Evolutionary conservation across 305 asterid species (phyloP), one percentile per base, ranked within the genome.

Genomic region (Rubia peregrina): DNA sequence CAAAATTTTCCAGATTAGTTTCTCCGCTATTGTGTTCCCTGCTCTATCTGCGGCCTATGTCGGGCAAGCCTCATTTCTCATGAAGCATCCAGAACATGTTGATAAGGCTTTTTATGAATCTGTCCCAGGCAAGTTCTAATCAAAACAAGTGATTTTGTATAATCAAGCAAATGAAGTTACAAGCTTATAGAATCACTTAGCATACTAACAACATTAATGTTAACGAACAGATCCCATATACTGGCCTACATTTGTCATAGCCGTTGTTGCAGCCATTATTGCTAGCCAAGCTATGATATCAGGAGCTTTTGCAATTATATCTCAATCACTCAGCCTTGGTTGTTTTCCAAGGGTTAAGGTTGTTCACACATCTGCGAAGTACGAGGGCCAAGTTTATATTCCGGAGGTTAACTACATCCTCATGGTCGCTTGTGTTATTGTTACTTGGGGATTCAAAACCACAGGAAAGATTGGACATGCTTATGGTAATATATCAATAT

Each of bases 251-350:
- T 90, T 90, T 57, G 92, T 88, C 4, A 83, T 88, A 61, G 97
- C 97, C 9, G 80, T 74, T 8, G 85, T 77, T 3, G 92, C 97
- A 4, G 96, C 97, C 2, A 78, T 90, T 60, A 90, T 90, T 22
- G 97, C 97, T 6, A 90, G 97, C 68, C 97, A 90, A 79, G 94
- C 97, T 0, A 80, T 89, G 94, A 86, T 90, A 48, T 90, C 97
- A 0, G 96, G 88, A 62, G 68, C 96, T 0, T 90, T 88, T 61
- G 65, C 94, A 1, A 90, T 90, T 12, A 70, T 90, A n/a, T 73
- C 92, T 11, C 97, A 90, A 75, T 83, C 97, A 7, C 84, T 88
- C 12, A 74, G 81, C 41, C 77, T 90, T 22, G 73, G 90, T 3
- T 86, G 94, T 74, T 90, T 89, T 69, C 97, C 97, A 0, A 80